These are phyloP conservation scores for Brasenia schreberi DNA, from an alignment of 164 flowering plant genomes.

Conservation along the genomic window DNA sequence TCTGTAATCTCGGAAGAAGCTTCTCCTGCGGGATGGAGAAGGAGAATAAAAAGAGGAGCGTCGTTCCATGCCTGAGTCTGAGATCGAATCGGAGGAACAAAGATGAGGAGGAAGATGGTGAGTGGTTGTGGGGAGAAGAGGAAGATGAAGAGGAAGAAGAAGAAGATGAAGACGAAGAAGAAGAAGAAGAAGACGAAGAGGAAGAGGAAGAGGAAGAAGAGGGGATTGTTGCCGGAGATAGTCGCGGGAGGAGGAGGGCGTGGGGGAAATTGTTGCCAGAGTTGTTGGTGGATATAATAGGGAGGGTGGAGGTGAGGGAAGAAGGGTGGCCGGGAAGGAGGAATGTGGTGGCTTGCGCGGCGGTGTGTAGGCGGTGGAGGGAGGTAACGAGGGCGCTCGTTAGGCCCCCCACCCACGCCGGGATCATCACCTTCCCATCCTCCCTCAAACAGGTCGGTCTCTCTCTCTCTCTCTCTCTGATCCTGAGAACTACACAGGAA, in stretches of 20 bases:
- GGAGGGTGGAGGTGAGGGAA: conserved; percentile 53
- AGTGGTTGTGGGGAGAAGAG: not conserved
- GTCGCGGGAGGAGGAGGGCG: not conserved
- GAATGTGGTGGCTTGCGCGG: conserved; percentile 68
- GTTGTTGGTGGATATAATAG: conserved; percentile 63
- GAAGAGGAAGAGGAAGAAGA: not conserved
- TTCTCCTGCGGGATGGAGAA: not conserved
- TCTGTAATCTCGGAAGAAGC: not conserved
- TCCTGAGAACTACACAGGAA: not conserved
- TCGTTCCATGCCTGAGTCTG: not conserved
- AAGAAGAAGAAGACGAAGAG: not conserved
- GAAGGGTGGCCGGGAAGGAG: conserved; percentile 62
- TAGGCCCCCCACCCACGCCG: conserved; percentile 15
- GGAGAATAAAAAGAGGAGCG: not conserved
- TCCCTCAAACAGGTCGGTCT: conserved; percentile 67
- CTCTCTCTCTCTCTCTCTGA: not conserved
- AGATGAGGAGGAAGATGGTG: not conserved
- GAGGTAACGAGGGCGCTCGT: conserved; percentile 24
- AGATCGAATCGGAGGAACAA: not conserved
- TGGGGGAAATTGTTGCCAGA: conserved; percentile 80
- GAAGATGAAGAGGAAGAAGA: not conserved
- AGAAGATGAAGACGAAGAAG: not conserved
- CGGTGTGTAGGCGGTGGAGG: conserved; percentile 83
- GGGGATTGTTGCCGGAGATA: not conserved
- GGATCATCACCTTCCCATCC: conserved; percentile 65